Conservation (phyloP, 768 basidiomycete genomes). For the Termitomyces sp. region DNA sequence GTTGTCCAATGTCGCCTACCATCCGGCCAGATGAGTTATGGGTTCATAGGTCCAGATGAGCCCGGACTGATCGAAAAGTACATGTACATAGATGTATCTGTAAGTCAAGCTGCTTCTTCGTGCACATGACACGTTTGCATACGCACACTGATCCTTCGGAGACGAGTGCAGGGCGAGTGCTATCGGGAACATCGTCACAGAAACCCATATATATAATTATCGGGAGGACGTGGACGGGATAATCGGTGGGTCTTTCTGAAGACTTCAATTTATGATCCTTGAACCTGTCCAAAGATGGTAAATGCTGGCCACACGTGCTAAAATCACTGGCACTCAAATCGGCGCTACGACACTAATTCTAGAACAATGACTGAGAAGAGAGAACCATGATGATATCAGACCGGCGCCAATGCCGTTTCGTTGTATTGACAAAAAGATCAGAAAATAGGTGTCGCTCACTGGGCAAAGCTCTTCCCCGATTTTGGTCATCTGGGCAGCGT, state of each 20-base stretch:
- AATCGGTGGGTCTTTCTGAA: neutral
- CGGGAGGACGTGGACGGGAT: neutral
- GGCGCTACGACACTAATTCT: neutral
- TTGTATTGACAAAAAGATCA: neutral
- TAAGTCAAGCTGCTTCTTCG: neutral
- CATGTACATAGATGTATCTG: neutral
- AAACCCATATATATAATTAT: neutral
- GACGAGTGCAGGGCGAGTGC: neutral
- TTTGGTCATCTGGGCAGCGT: neutral
- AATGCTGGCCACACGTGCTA: neutral
- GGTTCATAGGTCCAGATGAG: slow-evolving; percentile 9
- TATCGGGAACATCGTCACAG: slow-evolving; percentile 4
- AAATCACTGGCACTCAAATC: neutral
- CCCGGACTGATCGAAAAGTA: slow-evolving; percentile 6
- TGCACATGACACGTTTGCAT: slow-evolving; percentile 6
- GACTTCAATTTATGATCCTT: neutral
- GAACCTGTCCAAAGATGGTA: neutral
- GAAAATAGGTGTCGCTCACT: neutral
- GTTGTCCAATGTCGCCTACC: neutral
- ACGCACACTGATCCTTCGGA: neutral
- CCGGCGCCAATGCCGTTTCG: neutral
- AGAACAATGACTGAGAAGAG: neutral
- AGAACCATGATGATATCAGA: neutral
- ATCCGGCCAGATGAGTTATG: neutral
- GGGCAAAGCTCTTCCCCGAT: neutral